Evolutionary conservation across 2,329 filamentous ascomycete species (phyloP).

Genomic region (Rhexocercosporidium sp.): DNA sequence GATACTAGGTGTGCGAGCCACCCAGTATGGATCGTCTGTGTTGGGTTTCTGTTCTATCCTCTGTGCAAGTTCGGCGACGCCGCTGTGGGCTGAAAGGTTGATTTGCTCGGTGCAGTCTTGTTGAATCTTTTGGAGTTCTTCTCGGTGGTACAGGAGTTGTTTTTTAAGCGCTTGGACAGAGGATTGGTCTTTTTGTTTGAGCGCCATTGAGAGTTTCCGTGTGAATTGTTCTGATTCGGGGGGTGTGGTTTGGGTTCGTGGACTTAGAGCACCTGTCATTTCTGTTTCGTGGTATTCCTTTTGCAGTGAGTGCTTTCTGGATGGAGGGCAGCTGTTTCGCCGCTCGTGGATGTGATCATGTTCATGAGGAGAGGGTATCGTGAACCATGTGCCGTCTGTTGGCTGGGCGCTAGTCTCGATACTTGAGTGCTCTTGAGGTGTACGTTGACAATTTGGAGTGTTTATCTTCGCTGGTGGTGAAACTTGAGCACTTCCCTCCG

Average conservation of each 20-base stretch:
- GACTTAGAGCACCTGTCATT: neutral
- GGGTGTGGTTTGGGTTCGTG: constrained; percentile 19
- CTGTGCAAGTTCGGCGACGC: constrained; percentile 10
- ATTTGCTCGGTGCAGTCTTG: constrained; percentile 15
- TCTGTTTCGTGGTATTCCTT: neutral
- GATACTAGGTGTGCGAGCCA: neutral
- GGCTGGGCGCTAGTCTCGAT: constrained; percentile 4
- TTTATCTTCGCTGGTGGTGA: neutral
- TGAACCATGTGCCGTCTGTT: neutral
- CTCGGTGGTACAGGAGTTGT: constrained; percentile 24
- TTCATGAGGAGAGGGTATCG: neutral
- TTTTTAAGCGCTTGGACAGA: constrained; percentile 22
- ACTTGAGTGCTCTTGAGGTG: neutral
- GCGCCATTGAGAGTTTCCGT: constrained; percentile 16
- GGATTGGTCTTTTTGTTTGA: constrained; percentile 16
- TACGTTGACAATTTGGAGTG: neutral
- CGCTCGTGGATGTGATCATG: neutral
- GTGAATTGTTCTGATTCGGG: constrained; percentile 17
- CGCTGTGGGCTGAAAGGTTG: neutral
- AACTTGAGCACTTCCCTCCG: neutral
- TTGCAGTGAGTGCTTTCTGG: neutral
- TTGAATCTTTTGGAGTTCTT: constrained; percentile 22
- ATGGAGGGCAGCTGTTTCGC: constrained; percentile 3
- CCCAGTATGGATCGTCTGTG: neutral
- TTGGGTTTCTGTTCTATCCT: neutral